Evolutionary conservation across 2,329 filamentous ascomycete species (phyloP).

Genomic region (Lachnellula cervina): DNA sequence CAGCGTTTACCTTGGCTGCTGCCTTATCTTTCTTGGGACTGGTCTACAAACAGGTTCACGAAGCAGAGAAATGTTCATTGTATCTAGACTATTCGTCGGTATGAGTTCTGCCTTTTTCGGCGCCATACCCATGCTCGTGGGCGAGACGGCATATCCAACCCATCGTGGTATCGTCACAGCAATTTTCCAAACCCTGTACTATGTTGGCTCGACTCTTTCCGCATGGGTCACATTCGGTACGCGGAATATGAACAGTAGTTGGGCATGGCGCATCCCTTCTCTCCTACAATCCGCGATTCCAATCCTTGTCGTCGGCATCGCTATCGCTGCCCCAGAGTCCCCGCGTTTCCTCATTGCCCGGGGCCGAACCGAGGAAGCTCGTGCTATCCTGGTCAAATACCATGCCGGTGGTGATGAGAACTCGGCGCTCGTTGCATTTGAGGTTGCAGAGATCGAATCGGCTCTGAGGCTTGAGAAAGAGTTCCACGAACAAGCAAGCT

Average conservation of each 20-base stretch:
- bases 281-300: constrained; percentile 40
- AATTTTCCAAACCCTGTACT: constrained; percentile 17
- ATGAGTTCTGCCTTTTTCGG: constrained; percentile 17
- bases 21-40: constrained; percentile 38
- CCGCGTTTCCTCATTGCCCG: constrained; percentile 47
- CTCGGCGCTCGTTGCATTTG: constrained; percentile 19
- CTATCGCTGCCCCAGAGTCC: constrained; percentile 46
- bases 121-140: constrained; percentile 6
- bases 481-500: constrained; percentile 8
- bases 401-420: constrained; percentile 43
- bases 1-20: constrained; percentile 7
- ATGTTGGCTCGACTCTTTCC: constrained; percentile 20
- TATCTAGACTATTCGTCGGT: constrained; percentile 35
- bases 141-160: constrained; percentile 16
- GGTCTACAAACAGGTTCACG: constrained; percentile 37
- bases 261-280: constrained; percentile 19
- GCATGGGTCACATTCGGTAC: constrained; percentile 21
- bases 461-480: constrained; percentile 21
- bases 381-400: constrained; percentile 45
- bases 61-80: constrained; percentile 5
- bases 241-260: constrained; percentile 35
- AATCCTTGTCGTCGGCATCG: constrained; percentile 36
- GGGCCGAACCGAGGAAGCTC: constrained; percentile 47
- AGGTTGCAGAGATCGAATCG: constrained; percentile 24
- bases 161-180: constrained; percentile 4